Evolutionary conservation across 2,329 filamentous ascomycete species (phyloP), one percentile per base, ranked within the genome.

Genomic region (Aspergillus udagawae): DNA sequence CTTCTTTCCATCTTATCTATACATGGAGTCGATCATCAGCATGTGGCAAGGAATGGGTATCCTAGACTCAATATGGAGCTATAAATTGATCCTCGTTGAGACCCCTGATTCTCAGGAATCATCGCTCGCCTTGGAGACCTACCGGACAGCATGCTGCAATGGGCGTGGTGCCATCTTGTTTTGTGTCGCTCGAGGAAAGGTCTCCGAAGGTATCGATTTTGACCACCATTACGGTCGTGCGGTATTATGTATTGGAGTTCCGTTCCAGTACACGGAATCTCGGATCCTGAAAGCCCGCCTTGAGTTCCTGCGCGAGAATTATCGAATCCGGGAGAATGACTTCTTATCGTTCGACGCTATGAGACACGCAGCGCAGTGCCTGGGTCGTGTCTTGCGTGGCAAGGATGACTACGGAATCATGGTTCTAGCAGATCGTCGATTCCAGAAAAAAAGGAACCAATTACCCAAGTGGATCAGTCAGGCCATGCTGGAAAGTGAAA

Each of bases 321-420:
- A 97, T 73, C 89, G 92, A 55, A 99, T 99, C 73, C 87, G 91
- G 58, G 94, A 97, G 73, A 96, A 96, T 65, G 95, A 99, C 71
- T 99, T 99, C 70, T 78, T 99, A 9, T 97, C 94, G 21, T 99
- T 99, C 80, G 94, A 99, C 71, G 94, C 94, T 23, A 99, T 99
- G 93, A 87, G 94, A n/a, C 94, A 99, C 72, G 94, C 94, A 14
- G 93, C 94, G 0, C 94, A 99, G 72, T 99, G 94, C 69, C 80
- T 99, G 1, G 95, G 94, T 14, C 92, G 94, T 71, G 94, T 99
- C 47, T 80, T 99, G 60, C 84, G 94, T 67, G 94, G 94, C 25
- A 99, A 99, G 74, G 95, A 99, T 70, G 94, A 99, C 75, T 99
- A 99, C 74, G 94, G 94, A n/a, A 91, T 99, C 79, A 99, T 99